phyloP scores from a whole-genome alignment of 495 filamentous ascomycete species.

The Penicillium verhagenii region DNA sequence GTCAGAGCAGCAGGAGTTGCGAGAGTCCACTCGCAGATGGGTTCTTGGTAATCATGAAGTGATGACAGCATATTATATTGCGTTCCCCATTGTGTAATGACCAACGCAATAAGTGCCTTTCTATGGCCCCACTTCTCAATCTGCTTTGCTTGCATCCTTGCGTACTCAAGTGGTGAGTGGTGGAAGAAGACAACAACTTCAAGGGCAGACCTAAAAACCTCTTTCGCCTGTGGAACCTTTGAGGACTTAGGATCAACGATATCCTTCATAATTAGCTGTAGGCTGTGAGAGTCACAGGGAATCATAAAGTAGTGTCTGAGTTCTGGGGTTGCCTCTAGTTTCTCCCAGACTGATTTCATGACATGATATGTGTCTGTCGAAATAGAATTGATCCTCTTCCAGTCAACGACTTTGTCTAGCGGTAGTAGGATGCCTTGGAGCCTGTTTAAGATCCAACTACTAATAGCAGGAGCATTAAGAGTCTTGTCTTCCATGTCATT shows the following conservation, averaged over 20 bases:
- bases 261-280: too few species aligned
- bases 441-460: constrained; percentile 4
- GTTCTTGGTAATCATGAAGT: constrained; percentile 1
- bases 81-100: constrained; percentile 3
- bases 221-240: too few species aligned
- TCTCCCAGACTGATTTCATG: too few species aligned
- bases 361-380: too few species aligned
- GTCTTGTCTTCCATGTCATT: too few species aligned
- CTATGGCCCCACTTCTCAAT: neutral
- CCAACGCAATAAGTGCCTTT: constrained; percentile 3
- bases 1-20: neutral
- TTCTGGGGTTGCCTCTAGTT: too few species aligned
- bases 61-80: too few species aligned
- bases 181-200: constrained; percentile 3
- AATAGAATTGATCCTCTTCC: too few species aligned
- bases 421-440: neutral
- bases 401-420: too few species aligned
- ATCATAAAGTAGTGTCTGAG: too few species aligned
- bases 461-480: neutral
- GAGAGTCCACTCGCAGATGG: constrained; percentile 1
- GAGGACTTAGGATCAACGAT: too few species aligned
- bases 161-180: constrained; percentile 4
- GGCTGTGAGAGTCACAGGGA: too few species aligned
- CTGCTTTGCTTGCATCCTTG: constrained; percentile 5
- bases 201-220: neutral